Evolutionary conservation across 441 rosid genomes (phyloP), one percentile per base, ranked within the genome.

Genomic region (Omphalea diandra): DNA sequence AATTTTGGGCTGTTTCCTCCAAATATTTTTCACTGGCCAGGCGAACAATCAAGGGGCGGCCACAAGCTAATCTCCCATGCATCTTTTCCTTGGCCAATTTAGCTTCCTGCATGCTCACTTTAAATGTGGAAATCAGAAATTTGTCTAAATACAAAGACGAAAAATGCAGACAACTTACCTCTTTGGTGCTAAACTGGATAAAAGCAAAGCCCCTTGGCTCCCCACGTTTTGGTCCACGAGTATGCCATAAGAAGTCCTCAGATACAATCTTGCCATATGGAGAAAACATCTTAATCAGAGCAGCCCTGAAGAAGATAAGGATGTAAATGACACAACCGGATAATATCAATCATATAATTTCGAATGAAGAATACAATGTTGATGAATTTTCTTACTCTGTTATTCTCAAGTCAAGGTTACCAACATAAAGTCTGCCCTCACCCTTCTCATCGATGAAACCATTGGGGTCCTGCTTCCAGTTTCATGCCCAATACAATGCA

Each of bases 81-180:
- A 94, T 91, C 84, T 86, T 94, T 75, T 94, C 96, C 85, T 87
- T 91, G 33, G 98, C 97, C 76, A 88, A 80, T 87, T 84, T 78
- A 72, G 97, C 97, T 84, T 94, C 98, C 98, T 94, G 90, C 93
- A 78, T 91, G 40, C 98, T 94, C 92, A 89, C 97, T 94, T 88
- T 88, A 84, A 24, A 69, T 55, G 66, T 78, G 82, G 85, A 83
- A 81, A 87, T 94, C 87, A 91, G 86, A 71, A 80, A 66, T 70
- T 59, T 82, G 88, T 78, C 61, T 55, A 5, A 52, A 49, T 11
- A 35, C 5, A 46, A 43, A 53, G 53, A 56, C 43, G 57, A 56
- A 61, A 55, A 12, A 67, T 72, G 77, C 75, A 71, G 76, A 65
- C 67, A 74, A 73, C 76, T 76, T 86, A 94, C 97, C 97, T 87